Conservation (phyloP, 805 yeast genomes). For the Zygoascus bituminiphila region DNA sequence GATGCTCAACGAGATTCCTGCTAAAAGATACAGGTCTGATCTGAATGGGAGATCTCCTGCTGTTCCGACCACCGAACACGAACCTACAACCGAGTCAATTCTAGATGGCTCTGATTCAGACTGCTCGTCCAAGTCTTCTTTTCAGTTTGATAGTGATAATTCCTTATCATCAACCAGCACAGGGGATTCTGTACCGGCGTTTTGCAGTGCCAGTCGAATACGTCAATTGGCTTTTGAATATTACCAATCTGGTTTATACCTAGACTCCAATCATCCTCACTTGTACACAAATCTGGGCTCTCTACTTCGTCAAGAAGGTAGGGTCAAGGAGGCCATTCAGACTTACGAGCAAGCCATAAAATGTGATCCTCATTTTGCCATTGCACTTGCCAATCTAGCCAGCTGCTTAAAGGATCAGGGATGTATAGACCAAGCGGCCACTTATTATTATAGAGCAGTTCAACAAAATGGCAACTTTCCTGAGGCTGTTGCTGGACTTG, state of each 20-base stretch:
- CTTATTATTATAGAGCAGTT: constrained; percentile 25
- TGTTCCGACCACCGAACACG: background rate
- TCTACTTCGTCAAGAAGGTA: constrained; percentile 26
- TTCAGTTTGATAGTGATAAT: background rate
- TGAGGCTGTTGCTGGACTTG: constrained; percentile 28
- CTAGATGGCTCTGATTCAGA: background rate
- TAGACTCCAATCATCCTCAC: constrained; percentile 29
- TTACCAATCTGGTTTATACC: constrained; percentile 24
- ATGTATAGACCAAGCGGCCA: constrained; percentile 24
- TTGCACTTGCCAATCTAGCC: constrained; percentile 29
- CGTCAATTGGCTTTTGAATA: constrained; percentile 23
- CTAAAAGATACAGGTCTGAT: background rate
- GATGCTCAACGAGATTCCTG: background rate
- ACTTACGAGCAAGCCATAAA: constrained; percentile 27
- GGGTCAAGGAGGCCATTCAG: constrained; percentile 21
- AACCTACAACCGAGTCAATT: background rate
- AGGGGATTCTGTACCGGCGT: background rate
- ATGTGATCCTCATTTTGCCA: constrained; percentile 24
- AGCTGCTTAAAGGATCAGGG: constrained; percentile 27
- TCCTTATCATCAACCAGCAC: background rate
- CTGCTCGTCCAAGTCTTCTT: background rate
- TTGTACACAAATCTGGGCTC: constrained; percentile 29
- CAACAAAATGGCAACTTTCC: constrained; percentile 24
- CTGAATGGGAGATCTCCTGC: background rate
- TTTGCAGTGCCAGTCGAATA: background rate